Evolutionary conservation across 2,329 filamentous ascomycete genomes (phyloP).

Genomic region (Paraconiothyrium sp.): DNA sequence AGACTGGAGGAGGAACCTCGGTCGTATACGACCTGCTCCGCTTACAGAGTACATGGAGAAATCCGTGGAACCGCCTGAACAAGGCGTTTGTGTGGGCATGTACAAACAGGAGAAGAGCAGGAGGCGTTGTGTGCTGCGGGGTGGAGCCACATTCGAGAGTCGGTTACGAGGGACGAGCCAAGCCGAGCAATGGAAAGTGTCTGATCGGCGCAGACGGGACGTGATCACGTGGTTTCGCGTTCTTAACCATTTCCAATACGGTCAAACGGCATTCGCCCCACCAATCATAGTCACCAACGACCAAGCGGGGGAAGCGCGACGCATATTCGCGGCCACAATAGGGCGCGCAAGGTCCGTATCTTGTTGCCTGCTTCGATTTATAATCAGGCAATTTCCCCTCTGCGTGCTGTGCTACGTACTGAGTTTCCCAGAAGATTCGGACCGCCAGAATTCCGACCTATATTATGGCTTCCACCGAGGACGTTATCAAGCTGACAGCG

Average conservation of each 20-base stretch:
- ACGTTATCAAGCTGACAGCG: conserved; percentile 42
- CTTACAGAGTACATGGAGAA: too few species aligned
- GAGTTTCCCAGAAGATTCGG: neutral
- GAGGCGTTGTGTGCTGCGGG: too few species aligned
- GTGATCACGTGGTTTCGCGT: conserved; percentile 19
- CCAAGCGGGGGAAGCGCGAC: conserved; percentile 2
- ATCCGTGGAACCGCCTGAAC: too few species aligned
- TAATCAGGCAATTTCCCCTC: neutral
- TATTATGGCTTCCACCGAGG: conserved; percentile 25
- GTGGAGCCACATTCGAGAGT: too few species aligned
- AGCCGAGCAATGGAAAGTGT: neutral
- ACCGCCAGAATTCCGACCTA: neutral
- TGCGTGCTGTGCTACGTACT: neutral
- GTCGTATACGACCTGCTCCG: too few species aligned
- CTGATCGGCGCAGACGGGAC: neutral
- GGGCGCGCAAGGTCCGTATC: neutral
- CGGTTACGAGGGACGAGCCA: too few species aligned
- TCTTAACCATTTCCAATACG: conserved; percentile 4
- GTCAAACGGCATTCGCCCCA: conserved; percentile 6
- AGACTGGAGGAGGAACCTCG: too few species aligned
- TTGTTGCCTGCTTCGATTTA: conserved; percentile 6
- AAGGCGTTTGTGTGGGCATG: too few species aligned
- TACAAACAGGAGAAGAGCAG: too few species aligned
- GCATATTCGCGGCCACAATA: conserved; percentile 1
- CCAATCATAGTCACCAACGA: conserved; percentile 6